Percentiles rank a stretch among this genome's conserved stretches.
These are phyloP conservation scores for Alternaria arbusti DNA, from an alignment of 2,329 filamentous ascomycete genomes.

Conservation along the genomic window DNA sequence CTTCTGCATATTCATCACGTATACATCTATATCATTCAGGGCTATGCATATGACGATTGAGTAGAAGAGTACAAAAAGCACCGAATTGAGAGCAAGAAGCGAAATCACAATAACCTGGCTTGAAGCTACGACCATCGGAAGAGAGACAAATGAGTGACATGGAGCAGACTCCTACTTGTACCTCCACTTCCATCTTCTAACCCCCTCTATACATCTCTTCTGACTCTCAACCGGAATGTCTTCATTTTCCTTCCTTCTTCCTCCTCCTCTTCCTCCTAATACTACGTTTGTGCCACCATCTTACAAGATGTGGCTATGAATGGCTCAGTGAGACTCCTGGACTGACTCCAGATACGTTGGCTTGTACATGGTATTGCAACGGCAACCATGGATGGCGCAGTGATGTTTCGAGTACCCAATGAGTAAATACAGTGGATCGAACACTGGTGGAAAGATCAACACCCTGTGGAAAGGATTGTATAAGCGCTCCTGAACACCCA, in stretches of 20 bases:
- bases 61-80: not conserved
- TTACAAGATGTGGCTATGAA: slow-evolving; percentile 8
- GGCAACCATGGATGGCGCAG: not conserved
- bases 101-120: not conserved
- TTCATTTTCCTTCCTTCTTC: not conserved
- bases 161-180: not conserved
- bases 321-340: slow-evolving; percentile 12
- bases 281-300: not conserved
- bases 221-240: not conserved
- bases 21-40: not conserved
- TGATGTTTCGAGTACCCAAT: not conserved
- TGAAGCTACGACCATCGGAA: not conserved
- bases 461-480: not conserved
- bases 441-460: not conserved
- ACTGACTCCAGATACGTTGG: not conserved
- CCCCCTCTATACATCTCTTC: not conserved
- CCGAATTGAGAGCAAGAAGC: not conserved
- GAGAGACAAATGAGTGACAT: not conserved
- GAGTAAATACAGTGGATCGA: not conserved
- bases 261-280: slow-evolving; percentile 7
- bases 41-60: not conserved
- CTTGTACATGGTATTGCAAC: not conserved
- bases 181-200: not conserved
- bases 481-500: not conserved
- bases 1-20: not conserved